Conservation (phyloP, 1,139 yeast species). For the Debaryomyces robertsiae region DNA sequence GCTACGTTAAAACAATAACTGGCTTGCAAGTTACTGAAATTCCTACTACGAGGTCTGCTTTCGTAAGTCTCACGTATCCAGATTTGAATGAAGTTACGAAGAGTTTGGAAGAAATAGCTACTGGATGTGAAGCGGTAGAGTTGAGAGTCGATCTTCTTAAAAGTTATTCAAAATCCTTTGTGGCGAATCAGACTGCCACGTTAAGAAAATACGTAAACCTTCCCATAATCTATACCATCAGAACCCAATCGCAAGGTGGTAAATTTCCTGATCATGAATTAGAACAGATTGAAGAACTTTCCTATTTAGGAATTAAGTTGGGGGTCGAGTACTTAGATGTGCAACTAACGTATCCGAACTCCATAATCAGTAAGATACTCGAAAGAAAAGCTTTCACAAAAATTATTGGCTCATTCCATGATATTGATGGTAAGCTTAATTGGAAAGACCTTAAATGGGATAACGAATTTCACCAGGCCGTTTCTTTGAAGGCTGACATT, state of each 20-base stretch:
- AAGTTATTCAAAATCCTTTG: constrained; percentile 51
- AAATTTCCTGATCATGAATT: constrained; percentile 54
- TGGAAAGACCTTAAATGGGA: constrained; percentile 81
- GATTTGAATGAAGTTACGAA: constrained; percentile 50
- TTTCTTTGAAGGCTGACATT: constrained; percentile 66
- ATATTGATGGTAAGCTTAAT: constrained; percentile 58
- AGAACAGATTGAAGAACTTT: constrained; percentile 52
- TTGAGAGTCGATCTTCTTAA: constrained; percentile 74
- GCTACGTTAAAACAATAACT: constrained; percentile 62
- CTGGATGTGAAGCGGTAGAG: constrained; percentile 83
- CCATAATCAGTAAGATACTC: constrained; percentile 32
- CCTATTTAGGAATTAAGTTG: constrained; percentile 65
- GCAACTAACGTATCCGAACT: constrained; percentile 48
- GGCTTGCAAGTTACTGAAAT: constrained; percentile 51
- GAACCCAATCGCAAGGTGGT: constrained; percentile 85
- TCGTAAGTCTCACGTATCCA: constrained; percentile 69
- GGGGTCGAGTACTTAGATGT: constrained; percentile 61
- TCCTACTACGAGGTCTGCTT: constrained; percentile 63
- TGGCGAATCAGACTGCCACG: constrained; percentile 72
- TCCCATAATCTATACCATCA: constrained; percentile 81
- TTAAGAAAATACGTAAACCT: constrained; percentile 62
- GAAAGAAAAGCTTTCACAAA: constrained; percentile 57
- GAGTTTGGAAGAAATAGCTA: constrained; percentile 53
- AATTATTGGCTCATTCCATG: constrained; percentile 83
- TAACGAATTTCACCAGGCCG: constrained; percentile 67